Percentiles rank a stretch among this genome's conserved stretches.
These are phyloP conservation scores for Suillus brevipes DNA, from an alignment of 768 basidiomycete genomes.

Conservation along the genomic window DNA sequence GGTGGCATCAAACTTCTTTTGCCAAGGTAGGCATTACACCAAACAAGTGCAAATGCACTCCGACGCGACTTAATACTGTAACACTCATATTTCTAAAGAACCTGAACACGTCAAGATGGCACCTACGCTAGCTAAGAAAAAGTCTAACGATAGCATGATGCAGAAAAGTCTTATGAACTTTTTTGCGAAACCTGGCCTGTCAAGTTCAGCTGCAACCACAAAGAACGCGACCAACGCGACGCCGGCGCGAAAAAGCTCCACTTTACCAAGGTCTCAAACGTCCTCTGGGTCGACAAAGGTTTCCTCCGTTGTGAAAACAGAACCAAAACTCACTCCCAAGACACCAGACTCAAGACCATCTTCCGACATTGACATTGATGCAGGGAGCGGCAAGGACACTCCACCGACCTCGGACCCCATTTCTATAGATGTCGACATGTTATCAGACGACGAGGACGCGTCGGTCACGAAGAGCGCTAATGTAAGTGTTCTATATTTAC, in stretches of 20 bases:
- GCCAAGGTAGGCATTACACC: background rate
- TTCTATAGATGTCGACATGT: slow-evolving; percentile 63
- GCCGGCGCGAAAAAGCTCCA: background rate
- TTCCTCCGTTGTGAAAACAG: slow-evolving; percentile 28
- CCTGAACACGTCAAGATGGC: slow-evolving; percentile 3
- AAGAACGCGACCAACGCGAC: background rate
- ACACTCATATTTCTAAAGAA: background rate
- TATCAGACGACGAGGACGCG: slow-evolving; percentile 49
- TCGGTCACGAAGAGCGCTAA: slow-evolving; percentile 32
- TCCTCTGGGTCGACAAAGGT: slow-evolving; percentile 12
- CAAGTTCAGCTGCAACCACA: slow-evolving; percentile 14
- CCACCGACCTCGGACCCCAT: slow-evolving; percentile 80
- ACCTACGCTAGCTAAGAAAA: slow-evolving; percentile 34
- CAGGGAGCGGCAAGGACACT: slow-evolving; percentile 49
- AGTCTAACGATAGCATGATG: slow-evolving; percentile 48
- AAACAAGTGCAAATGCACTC: slow-evolving; percentile 20
- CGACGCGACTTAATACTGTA: slow-evolving; percentile 17
- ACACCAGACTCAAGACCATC: slow-evolving; percentile 32
- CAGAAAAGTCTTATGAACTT: slow-evolving; percentile 77
- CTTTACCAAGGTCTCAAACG: background rate
- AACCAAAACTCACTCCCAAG: slow-evolving; percentile 41
- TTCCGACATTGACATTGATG: slow-evolving; percentile 41
- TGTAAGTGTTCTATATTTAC: slow-evolving; percentile 29
- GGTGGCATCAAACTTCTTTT: too few species aligned
- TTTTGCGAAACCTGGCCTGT: slow-evolving; percentile 43